Conservation (phyloP, 2,329 filamentous ascomycete species). For the Stagonosporopsis chrysanthemi region DNA sequence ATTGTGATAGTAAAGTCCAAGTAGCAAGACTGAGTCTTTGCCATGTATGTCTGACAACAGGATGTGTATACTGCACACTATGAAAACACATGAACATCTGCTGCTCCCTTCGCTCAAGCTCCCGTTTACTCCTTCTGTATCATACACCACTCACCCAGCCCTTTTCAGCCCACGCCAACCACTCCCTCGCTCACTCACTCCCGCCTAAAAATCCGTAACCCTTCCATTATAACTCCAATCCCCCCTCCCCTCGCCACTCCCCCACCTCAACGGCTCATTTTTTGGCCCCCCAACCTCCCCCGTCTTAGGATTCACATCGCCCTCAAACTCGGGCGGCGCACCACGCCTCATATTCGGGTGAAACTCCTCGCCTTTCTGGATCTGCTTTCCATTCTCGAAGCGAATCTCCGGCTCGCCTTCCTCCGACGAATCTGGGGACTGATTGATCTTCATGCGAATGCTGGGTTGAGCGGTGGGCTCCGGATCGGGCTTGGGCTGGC, state of each 20-base stretch:
- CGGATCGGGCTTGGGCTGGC: conserved; percentile 62
- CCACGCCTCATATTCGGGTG: conserved; percentile 78
- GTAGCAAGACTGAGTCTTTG: too few relatives aligned
- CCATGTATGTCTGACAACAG: too few relatives aligned
- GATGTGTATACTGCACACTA: too few relatives aligned
- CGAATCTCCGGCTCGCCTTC: background rate
- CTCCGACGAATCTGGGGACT: conserved; percentile 34
- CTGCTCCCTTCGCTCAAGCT: background rate
- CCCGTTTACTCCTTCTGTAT: background rate
- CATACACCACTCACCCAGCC: too few relatives aligned
- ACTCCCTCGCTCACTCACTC: too few relatives aligned
- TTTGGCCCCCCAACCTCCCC: conserved; percentile 96
- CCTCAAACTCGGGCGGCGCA: conserved; percentile 88
- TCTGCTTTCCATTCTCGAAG: conserved; percentile 33
- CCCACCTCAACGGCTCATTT: conserved; percentile 94
- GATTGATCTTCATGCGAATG: conserved; percentile 43
- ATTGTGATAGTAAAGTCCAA: too few relatives aligned
- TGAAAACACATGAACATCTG: background rate
- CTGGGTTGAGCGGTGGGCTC: conserved; percentile 36
- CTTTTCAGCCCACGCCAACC: too few relatives aligned
- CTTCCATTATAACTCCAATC: conserved; percentile 96
- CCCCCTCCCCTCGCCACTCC: conserved; percentile 59
- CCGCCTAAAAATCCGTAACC: conserved; percentile 79
- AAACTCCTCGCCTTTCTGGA: conserved; percentile 68
- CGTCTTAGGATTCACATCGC: conserved; percentile 89